Evolutionary conservation across 106 monocot species (phyloP), one percentile per base, ranked within the genome.

Genomic region (Cymbidium sinense): DNA sequence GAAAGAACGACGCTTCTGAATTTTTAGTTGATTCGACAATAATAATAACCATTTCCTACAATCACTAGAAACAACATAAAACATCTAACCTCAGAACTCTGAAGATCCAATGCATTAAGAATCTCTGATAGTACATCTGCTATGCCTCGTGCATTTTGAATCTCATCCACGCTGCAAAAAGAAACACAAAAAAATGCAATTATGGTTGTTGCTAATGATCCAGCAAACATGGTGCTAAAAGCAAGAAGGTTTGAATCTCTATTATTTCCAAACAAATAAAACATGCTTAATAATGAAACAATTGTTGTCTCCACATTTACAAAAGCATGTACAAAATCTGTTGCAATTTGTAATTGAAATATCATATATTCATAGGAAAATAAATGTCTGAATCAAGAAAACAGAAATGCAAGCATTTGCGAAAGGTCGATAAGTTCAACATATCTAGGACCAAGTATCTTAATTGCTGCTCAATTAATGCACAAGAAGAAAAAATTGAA

Each of bases 91-190:
- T 77, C 81, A 11, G 81, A 76, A 35, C 70, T 82, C 70, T 28
- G 70, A 70, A 70, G 54, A 82, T 77, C 81, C 70, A 82, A 76
- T 29, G 81, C 81, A 70, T 70, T 76, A 20, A 82, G 81, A 35
- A 82, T 82, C 35, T 82, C 81, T 28, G 76, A 70, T 55, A 82
- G 31, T 28, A 82, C 81, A 50, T 77, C 81, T 15, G 27, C 81
- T 51, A 82, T 82, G 33, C 81, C 81, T 54, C 81, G 50, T 37
- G 81, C 81, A 77, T 82, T 82, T 76, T 82, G 81, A 76, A 82
- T 82, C 75, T 82, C 81, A 7, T 76, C 35, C 54, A 82, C 51
- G 41, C 81, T 82, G 13, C 1, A 70, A 5, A 75, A 64, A 35
- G 1, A 64, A 50, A 5, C 69, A 67, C 51, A 52, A 0, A 18